phyloP scores from a whole-genome alignment of 352 stramenopile genomes.

The Aphanomyces cochlioides region DNA sequence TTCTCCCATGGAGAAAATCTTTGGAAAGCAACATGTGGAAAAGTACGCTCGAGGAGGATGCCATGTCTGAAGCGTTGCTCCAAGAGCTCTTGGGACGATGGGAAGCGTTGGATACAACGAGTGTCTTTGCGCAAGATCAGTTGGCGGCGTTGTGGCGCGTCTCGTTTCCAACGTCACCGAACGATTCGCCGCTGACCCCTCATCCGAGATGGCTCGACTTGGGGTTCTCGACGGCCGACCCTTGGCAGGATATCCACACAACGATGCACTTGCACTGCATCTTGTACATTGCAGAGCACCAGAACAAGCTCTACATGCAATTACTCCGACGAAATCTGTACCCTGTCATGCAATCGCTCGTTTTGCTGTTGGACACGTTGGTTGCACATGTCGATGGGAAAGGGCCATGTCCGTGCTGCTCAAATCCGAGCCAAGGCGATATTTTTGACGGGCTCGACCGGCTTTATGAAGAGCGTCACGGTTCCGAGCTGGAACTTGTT shows the following conservation, averaged over 20 bases:
- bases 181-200: constrained; percentile 14
- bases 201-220: constrained; percentile 20
- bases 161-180: constrained; percentile 13
- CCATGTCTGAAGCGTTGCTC: constrained; percentile 8
- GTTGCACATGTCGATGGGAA: constrained; percentile 23
- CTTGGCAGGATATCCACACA: constrained; percentile 23
- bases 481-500: constrained; percentile 14
- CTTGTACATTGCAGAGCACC: constrained; percentile 19
- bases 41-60: not conserved
- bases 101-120: constrained; percentile 9
- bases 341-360: constrained; percentile 9
- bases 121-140: constrained; percentile 25
- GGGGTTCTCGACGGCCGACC: constrained; percentile 13
- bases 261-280: constrained; percentile 24
- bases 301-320: constrained; percentile 19
- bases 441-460: constrained; percentile 18
- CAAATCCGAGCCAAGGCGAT: not conserved
- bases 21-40: constrained; percentile 8
- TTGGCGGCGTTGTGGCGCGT: constrained; percentile 20
- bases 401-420: constrained; percentile 19
- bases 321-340: constrained; percentile 17
- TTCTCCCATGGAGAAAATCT: no score
- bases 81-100: constrained; percentile 19
- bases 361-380: constrained; percentile 10
- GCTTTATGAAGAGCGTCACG: constrained; percentile 15